Evolutionary conservation across 495 filamentous ascomycete species (phyloP), one percentile per base, ranked within the genome.

Genomic region (Stereocaulon alpinum): DNA sequence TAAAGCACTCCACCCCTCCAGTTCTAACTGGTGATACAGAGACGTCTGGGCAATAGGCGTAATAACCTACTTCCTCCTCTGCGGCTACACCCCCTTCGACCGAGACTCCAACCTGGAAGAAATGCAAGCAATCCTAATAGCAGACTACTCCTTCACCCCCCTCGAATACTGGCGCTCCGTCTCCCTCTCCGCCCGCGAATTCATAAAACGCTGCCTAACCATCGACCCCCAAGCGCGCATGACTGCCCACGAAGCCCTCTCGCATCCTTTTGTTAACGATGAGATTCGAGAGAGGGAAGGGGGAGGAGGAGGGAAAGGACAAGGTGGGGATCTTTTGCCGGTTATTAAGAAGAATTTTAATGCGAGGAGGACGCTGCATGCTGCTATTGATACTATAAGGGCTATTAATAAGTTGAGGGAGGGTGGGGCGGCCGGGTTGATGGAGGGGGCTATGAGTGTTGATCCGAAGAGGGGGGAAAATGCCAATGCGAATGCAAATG

Each of bases 321-420:
- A 81, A 51, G 78, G 80, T 22, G 76, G 80, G 54, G 93, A 98
- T 74, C 76, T 98, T 55, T 76, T 97, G 61, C 93, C 93, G 1
- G 87, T 85, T 3, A 88, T 98, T 62, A 94, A 94, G 82, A 96
- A 96, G 84, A 98, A 98, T 74, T 98, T 98, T 78, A 98, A 98
- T 65, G 93, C 93, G 9, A 79, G 92, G 32, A 79, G 91, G 59
- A 97, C 92, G 10, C 77, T 98, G 55, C 93, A 97, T 72, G 91
- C 91, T 14, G 93, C 93, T 30, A 97, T 98, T 70, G 93, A 98
- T 71, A 96, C 94, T 0, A 91, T 98, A 48, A 81, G 94, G n/a
- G 93, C 93, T 0, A 96, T 98, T 69, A 96, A 96, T 69, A 96
- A 98, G 74, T 72, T 98, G 45, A 78, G 92, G 53, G 93, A 95